Evolutionary conservation across 805 yeast genomes (phyloP), one percentile per base, ranked within the genome.

Genomic region (Pichia cabralensis): DNA sequence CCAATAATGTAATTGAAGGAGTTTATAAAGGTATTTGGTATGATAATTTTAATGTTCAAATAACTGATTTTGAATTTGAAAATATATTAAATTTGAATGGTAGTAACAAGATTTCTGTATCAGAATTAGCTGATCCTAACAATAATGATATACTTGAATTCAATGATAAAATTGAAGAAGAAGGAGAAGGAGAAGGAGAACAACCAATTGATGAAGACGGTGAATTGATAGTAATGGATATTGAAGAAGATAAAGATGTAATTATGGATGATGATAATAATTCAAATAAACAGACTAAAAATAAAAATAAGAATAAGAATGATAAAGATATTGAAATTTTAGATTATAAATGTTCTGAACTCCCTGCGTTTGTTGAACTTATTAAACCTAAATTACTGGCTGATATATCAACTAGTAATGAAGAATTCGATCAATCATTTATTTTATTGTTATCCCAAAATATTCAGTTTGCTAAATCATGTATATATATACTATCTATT

Each of bases 401-500:
- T 9, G 53, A 49, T 18, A 49, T 51, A 4, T n/a, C n/a, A n/a
- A n/a, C n/a, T n/a, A n/a, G n/a, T n/a, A n/a, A 34, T 31, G 48
- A 24, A 53, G 28, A n/a, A 4, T 30, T 30, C 13, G 36, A 33
- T 12, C 22, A 26, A n/a, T 19, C 20, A 19, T 61, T 41, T 64
- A 64, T 39, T 54, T 26, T 46, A 15, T 40, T 58, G 13, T 38
- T 58, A 16, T 41, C 45, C 9, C 55, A 52, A 31, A 56, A 59
- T 35, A 36, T 33, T 18, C 33, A 67, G 16, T 75, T 74, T 43
- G 71, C 72, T 31, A 62, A 69, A 52, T 58, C 66, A 11, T 69
- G 82, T 1, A 66, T 80, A 27, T 67, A 70, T 42, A 58, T 74
- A 33, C 57, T 82, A 26, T 69, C 65, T 20, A 63, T 70, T 7